Percentiles rank a stretch among this genome's conserved stretches.
phyloP scores from a whole-genome alignment of 2,329 filamentous ascomycete species.

The Colletotrichum tropicicola region DNA sequence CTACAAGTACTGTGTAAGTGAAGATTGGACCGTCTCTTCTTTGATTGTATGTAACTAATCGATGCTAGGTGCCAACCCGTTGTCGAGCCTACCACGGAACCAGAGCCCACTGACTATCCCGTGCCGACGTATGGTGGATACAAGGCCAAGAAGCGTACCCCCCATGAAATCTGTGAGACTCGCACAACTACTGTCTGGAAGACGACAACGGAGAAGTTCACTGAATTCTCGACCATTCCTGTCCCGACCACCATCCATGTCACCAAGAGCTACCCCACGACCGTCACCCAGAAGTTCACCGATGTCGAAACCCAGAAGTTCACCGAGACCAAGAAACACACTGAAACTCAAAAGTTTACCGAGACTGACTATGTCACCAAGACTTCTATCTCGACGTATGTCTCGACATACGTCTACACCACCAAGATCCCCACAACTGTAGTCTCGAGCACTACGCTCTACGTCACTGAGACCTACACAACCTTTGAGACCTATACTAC shows the following conservation, averaged over 20 bases:
- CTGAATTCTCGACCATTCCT: constrained; percentile 21
- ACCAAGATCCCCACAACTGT: constrained; percentile 24
- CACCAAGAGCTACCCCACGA: constrained; percentile 18
- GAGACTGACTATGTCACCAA: constrained; percentile 19
- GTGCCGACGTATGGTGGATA: constrained; percentile 4
- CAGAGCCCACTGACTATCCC: constrained; percentile 5
- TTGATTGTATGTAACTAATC: background rate
- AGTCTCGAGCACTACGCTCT: constrained; percentile 20
- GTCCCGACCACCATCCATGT: constrained; percentile 18
- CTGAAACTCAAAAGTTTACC: constrained; percentile 18
- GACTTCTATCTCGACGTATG: constrained; percentile 23
- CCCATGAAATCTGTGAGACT: constrained; percentile 28
- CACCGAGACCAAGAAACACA: constrained; percentile 18
- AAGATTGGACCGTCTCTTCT: too few species aligned
- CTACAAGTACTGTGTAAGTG: constrained; percentile 26
- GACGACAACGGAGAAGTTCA: constrained; percentile 30
- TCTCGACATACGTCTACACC: constrained; percentile 15
- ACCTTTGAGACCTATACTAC: constrained; percentile 16
- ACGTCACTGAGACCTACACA: constrained; percentile 25
- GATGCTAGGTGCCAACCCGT: constrained; percentile 4
- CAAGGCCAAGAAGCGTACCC: background rate
- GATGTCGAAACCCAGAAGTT: constrained; percentile 17
- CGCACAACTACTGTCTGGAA: constrained; percentile 31
- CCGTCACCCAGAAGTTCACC: constrained; percentile 19
- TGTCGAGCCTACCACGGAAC: background rate